Evolutionary conservation across 1,284 basidiomycete genomes (phyloP).

Genomic region (Ceratobasidium sp.): DNA sequence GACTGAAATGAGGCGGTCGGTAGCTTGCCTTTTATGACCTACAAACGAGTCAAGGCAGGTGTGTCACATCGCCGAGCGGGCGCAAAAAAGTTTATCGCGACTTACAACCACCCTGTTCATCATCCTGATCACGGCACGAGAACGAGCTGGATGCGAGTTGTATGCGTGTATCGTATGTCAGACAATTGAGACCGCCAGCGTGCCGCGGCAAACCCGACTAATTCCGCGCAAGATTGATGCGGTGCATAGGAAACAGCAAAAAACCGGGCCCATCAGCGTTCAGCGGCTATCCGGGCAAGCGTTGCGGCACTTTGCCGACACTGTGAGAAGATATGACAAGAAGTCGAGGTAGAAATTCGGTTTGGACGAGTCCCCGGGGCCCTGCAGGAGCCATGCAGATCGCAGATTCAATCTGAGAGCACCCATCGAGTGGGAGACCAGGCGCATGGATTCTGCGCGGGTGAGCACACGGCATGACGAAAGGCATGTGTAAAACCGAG

Average conservation of each 20-base stretch:
- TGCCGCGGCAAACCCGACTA: slow-evolving; percentile 23
- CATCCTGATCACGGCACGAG: slow-evolving; percentile 17
- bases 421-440: slow-evolving; percentile 17
- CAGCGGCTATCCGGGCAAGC: slow-evolving; percentile 2
- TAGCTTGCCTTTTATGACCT: slow-evolving; percentile 9
- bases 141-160: background rate
- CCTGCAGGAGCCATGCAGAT: slow-evolving; percentile 36
- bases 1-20: slow-evolving; percentile 29
- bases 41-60: background rate
- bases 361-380: slow-evolving; percentile 36
- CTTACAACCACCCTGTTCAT: slow-evolving; percentile 7
- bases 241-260: background rate
- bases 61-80: background rate
- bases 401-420: slow-evolving; percentile 34
- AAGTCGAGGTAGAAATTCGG: slow-evolving; percentile 24
- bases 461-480: slow-evolving; percentile 39
- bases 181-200: background rate
- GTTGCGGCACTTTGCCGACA: slow-evolving; percentile 25
- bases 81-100: slow-evolving; percentile 7
- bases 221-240: slow-evolving; percentile 12
- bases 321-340: slow-evolving; percentile 17
- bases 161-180: slow-evolving; percentile 4
- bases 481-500: slow-evolving; percentile 5
- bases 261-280: background rate
- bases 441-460: slow-evolving; percentile 22